Conservation (phyloP, 345 rosid genomes). For the Salix suchowensis region DNA sequence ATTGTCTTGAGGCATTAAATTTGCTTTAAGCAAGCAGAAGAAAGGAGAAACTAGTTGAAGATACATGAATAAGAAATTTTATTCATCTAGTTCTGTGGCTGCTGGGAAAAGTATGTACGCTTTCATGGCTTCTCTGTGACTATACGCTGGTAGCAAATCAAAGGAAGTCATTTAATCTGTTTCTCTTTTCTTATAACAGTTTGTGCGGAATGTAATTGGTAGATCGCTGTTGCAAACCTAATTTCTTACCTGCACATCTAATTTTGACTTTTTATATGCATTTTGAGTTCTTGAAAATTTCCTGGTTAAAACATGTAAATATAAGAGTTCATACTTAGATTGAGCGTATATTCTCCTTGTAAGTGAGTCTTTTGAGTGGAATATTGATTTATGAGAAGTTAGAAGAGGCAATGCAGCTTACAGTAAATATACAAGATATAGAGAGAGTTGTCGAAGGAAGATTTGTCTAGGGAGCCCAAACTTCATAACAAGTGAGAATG, state of each 20-base stretch:
- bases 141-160: too few species aligned
- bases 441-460: neutral
- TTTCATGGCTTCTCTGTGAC: too few species aligned
- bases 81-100: too few species aligned
- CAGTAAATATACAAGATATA: too few species aligned
- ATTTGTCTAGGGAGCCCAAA: neutral
- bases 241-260: neutral
- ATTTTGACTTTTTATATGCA: neutral
- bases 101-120: too few species aligned
- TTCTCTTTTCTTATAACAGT: too few species aligned
- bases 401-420: neutral
- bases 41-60: too few species aligned
- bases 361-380: neutral
- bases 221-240: neutral
- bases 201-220: neutral
- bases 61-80: too few species aligned
- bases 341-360: neutral
- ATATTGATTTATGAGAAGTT: neutral
- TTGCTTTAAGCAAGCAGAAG: too few species aligned
- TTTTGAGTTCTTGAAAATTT: neutral
- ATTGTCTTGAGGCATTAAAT: neutral
- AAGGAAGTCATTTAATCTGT: too few species aligned
- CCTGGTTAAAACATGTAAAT: neutral
- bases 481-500: neutral
- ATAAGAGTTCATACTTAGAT: neutral